Conservation (phyloP, 805 yeast genomes). For the Wickerhamomyces alni region DNA sequence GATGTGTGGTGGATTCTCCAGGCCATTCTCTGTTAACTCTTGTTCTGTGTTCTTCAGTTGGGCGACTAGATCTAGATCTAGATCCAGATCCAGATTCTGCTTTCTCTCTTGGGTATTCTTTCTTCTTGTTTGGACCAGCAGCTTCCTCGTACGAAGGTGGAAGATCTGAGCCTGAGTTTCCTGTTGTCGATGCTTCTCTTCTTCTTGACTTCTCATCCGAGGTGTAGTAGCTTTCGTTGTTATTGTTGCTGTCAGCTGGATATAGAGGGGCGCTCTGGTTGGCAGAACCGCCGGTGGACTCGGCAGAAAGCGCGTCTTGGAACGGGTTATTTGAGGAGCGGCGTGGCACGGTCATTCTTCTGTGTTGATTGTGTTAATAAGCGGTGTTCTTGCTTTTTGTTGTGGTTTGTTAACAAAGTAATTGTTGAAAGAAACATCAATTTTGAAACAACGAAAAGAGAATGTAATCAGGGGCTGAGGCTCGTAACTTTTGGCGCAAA, state of each 20-base stretch:
- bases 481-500: no score
- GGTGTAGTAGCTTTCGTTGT: conserved; percentile 25
- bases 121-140: conserved; percentile 40
- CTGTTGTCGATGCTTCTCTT: no score
- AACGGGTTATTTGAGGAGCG: conserved; percentile 44
- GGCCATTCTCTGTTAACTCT: conserved; percentile 5
- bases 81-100: conserved; percentile 26
- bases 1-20: conserved; percentile 5
- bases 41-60: conserved; percentile 11
- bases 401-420: no score
- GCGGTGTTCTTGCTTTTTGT: neutral
- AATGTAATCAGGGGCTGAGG: no score
- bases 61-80: conserved; percentile 17
- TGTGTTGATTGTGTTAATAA: neutral
- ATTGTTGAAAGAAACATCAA: no score
- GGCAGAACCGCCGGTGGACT: conserved; percentile 30
- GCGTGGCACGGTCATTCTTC: conserved; percentile 17
- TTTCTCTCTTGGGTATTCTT: conserved; percentile 53
- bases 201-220: conserved; percentile 19
- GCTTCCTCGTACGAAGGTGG: conserved; percentile 73
- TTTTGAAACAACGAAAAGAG: no score
- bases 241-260: conserved; percentile 30
- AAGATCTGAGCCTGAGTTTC: conserved; percentile 26
- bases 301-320: conserved; percentile 39
- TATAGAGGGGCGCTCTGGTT: conserved; percentile 22